Evolutionary conservation across 169 alveolate genomes (phyloP).

Genomic region (Eimeria sp.): DNA sequence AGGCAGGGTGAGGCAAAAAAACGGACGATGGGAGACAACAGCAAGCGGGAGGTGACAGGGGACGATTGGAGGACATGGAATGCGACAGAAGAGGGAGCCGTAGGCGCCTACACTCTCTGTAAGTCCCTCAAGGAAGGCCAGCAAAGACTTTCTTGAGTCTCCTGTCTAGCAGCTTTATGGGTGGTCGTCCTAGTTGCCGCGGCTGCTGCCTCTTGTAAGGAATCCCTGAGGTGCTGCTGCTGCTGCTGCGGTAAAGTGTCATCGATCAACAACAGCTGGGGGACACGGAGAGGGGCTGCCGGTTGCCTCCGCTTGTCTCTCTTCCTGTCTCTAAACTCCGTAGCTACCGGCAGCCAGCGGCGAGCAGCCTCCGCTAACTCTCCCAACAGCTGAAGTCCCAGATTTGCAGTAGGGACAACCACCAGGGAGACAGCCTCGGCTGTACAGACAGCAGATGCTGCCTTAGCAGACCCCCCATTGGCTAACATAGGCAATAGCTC

Average conservation of each 20-base stretch:
- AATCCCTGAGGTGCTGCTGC: background rate
- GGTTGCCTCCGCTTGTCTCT: background rate
- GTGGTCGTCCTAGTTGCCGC: background rate
- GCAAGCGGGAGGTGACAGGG: background rate
- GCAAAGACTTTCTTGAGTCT: background rate
- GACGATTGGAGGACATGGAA: background rate
- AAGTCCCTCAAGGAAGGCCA: background rate
- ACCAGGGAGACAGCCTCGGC: slow-evolving; percentile 43
- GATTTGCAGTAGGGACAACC: slow-evolving; percentile 14
- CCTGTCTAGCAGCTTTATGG: background rate
- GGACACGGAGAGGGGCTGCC: background rate
- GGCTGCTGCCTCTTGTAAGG: background rate
- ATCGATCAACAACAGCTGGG: slow-evolving; percentile 6
- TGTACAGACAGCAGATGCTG: slow-evolving; percentile 3
- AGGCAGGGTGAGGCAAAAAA: background rate
- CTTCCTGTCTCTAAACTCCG: background rate
- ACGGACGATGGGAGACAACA: background rate
- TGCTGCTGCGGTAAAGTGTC: background rate
- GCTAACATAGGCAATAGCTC: slow-evolving; percentile 16
- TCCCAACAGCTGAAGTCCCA: slow-evolving; percentile 59
- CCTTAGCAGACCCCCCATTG: slow-evolving; percentile 25
- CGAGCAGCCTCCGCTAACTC: slow-evolving; percentile 16
- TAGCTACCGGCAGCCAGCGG: slow-evolving; percentile 9
- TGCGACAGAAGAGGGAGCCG: background rate
- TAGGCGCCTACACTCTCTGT: background rate